Evolutionary conservation across 495 filamentous ascomycete species (phyloP).

Genomic region (Platismatia glauca): DNA sequence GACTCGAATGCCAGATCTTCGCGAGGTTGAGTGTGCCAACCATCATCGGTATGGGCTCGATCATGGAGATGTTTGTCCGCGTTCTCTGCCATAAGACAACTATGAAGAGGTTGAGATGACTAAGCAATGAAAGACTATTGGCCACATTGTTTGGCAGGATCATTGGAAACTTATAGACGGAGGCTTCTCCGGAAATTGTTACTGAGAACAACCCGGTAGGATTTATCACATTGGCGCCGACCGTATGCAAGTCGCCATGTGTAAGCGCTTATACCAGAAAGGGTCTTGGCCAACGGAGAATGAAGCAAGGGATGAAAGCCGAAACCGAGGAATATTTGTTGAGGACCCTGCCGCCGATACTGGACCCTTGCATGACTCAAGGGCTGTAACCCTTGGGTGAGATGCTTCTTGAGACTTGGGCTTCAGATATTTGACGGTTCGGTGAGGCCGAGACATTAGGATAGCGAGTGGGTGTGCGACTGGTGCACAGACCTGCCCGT

Average conservation of each 20-base stretch:
- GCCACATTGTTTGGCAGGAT: not conserved
- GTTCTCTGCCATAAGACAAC: not conserved
- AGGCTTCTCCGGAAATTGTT: not conserved
- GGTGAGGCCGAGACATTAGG: not conserved
- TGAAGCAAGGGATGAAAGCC: constrained; percentile 10
- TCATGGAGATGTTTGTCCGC: not conserved
- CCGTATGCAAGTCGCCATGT: constrained; percentile 3
- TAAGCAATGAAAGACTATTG: not conserved
- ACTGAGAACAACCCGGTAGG: not conserved
- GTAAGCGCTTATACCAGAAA: too few relatives aligned
- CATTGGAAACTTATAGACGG: not conserved
- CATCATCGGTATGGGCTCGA: not conserved
- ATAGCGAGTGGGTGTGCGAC: not conserved
- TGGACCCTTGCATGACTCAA: not conserved
- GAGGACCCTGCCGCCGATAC: not conserved
- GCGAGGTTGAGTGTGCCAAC: not conserved
- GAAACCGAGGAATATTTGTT: not conserved
- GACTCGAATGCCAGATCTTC: not conserved
- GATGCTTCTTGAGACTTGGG: too few relatives aligned
- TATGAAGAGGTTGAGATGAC: not conserved
- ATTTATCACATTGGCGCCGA: not conserved
- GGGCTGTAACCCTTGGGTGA: too few relatives aligned
- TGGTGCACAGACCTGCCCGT: not conserved
- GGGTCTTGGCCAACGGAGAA: not conserved
- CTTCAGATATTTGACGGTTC: not conserved